Percentiles rank a stretch among this genome's conserved stretches.
Conservation (phyloP, 2,329 filamentous ascomycete species). For the Hymenotorrendiella dingleyae region DNA sequence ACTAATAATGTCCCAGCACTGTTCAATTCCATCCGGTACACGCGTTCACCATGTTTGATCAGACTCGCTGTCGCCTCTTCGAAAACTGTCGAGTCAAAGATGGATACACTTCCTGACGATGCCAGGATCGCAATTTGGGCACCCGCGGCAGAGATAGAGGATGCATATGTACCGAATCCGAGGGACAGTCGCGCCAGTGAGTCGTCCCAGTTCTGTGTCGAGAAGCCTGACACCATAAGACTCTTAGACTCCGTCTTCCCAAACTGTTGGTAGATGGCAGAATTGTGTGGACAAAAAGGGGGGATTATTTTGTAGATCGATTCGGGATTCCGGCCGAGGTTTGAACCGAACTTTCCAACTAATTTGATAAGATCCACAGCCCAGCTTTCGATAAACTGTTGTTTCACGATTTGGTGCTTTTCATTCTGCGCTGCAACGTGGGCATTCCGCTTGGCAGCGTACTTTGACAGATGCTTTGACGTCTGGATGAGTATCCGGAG, state of each 20-base stretch:
- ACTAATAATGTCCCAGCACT: constrained; percentile 18
- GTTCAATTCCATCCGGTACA: constrained; percentile 21
- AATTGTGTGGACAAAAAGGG: constrained; percentile 34
- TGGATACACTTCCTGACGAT: constrained; percentile 7
- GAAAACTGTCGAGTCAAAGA: constrained; percentile 22
- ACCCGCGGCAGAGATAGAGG: background rate
- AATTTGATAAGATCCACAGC: constrained; percentile 33
- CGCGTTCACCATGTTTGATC: background rate
- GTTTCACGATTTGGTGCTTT: no score
- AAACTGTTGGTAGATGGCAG: constrained; percentile 32
- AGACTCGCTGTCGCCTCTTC: constrained; percentile 12
- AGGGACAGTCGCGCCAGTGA: background rate
- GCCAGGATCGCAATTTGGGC: background rate
- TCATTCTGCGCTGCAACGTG: no score
- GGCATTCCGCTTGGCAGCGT: no score
- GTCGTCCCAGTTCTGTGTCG: background rate
- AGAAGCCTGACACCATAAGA: background rate
- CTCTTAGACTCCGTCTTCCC: background rate
- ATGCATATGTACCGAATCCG: background rate
- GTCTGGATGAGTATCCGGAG: no score
- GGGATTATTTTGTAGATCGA: constrained; percentile 35
- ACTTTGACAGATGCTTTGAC: no score
- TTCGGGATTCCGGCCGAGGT: constrained; percentile 25
- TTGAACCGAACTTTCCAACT: constrained; percentile 32
- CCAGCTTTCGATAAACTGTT: constrained; percentile 31